Conservation (phyloP, 805 yeast genomes). For the Pichia cephalocereana region DNA sequence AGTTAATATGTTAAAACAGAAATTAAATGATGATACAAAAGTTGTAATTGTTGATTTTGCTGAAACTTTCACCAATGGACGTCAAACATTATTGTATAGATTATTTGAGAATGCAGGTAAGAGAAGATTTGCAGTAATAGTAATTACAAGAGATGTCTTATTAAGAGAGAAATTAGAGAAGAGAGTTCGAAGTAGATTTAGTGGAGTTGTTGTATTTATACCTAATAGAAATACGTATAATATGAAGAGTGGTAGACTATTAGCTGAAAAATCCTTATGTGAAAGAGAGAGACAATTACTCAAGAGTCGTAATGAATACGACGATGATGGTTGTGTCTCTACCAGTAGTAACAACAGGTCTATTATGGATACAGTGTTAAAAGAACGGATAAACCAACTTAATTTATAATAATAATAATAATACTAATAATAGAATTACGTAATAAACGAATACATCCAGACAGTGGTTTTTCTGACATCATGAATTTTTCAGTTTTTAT, state of each 20-base stretch:
- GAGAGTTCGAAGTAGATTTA: slow-evolving; percentile 82
- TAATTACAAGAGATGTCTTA: slow-evolving; percentile 26
- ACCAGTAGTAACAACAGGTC: too few species aligned
- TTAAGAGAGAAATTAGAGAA: slow-evolving; percentile 81
- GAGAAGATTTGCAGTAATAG: not conserved
- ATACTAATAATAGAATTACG: too few species aligned
- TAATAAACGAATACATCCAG: too few species aligned
- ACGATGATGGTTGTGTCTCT: too few species aligned
- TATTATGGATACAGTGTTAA: too few species aligned
- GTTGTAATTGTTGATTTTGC: not conserved
- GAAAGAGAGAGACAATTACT: not conserved
- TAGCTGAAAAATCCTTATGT: not conserved
- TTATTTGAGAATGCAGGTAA: slow-evolving; percentile 21
- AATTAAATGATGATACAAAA: slow-evolving; percentile 32
- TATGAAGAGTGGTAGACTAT: not conserved
- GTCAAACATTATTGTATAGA: slow-evolving; percentile 63
- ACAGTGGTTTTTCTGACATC: too few species aligned
- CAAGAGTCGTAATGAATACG: too few species aligned
- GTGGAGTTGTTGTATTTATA: slow-evolving; percentile 45
- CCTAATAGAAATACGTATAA: slow-evolving; percentile 11
- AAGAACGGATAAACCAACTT: too few species aligned
- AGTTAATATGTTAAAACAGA: slow-evolving; percentile 81
- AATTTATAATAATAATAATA: too few species aligned
- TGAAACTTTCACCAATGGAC: not conserved
- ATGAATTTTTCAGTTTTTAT: too few species aligned